Evolutionary conservation across 192 early-diverging fungal genomes (phyloP).

Genomic region (Umbelopsis isabellina): DNA sequence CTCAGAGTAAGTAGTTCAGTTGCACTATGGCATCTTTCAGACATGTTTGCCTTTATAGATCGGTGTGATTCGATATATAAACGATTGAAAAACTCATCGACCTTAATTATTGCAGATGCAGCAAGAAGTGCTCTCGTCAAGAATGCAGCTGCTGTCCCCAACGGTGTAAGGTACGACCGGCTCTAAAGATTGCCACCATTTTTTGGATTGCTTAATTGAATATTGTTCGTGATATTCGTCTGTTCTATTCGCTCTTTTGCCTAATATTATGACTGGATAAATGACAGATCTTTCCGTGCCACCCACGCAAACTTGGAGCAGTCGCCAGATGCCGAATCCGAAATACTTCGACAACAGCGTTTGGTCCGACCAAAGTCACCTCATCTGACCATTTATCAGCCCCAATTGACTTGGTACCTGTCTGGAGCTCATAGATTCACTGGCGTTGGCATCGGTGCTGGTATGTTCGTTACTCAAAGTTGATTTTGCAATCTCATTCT

Average conservation of each 20-base stretch:
- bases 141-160: conserved; percentile 34
- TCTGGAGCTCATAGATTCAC: conserved; percentile 77
- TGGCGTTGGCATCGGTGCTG: conserved; percentile 68
- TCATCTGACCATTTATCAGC: conserved; percentile 88
- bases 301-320: conserved; percentile 28
- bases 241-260: background rate
- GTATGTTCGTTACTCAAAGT: conserved; percentile 46
- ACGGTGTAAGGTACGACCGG: conserved; percentile 26
- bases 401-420: conserved; percentile 83
- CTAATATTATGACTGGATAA: background rate
- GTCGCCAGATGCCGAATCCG: conserved; percentile 41
- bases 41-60: background rate
- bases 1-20: conserved; percentile 22
- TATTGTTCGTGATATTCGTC: background rate
- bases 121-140: conserved; percentile 27
- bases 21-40: background rate
- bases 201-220: background rate
- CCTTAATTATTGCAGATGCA: background rate
- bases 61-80: background rate
- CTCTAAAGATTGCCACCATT: background rate
- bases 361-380: conserved; percentile 80
- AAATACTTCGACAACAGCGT: conserved; percentile 53
- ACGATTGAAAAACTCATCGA: background rate
- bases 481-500: background rate
- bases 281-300: conserved; percentile 36